These are phyloP conservation scores for Sophora flavescens DNA, from an alignment of 306 rosid genomes.

Conservation along the genomic window DNA sequence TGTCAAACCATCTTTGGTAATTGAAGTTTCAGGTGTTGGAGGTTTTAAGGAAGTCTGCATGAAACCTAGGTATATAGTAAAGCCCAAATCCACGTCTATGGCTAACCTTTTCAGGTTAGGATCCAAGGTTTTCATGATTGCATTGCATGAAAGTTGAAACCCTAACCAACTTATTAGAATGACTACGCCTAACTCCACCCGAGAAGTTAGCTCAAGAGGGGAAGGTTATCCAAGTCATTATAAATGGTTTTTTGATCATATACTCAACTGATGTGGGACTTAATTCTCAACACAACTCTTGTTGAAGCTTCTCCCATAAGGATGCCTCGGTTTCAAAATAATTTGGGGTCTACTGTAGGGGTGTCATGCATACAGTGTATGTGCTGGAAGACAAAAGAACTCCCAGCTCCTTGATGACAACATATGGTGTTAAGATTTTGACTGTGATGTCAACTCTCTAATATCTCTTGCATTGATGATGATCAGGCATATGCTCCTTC, in stretches of 20 bases:
- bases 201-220: not conserved
- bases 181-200: not conserved
- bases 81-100: slow-evolving; percentile 26
- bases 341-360: slow-evolving; percentile 25
- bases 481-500: slow-evolving; percentile 48
- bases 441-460: slow-evolving; percentile 39
- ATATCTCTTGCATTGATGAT: slow-evolving; percentile 48
- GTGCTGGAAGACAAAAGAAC: slow-evolving; percentile 8
- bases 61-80: slow-evolving; percentile 1
- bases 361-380: slow-evolving; percentile 17
- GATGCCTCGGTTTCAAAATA: not conserved
- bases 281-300: not conserved
- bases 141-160: slow-evolving; percentile 15
- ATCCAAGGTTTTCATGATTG: not conserved
- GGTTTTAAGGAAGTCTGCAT: not conserved
- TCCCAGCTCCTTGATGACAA: slow-evolving; percentile 3
- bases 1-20: not conserved
- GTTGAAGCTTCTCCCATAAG: slow-evolving; percentile 28
- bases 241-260: too few species aligned
- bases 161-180: not conserved
- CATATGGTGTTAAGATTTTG: slow-evolving; percentile 31
- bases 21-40: slow-evolving; percentile 27
- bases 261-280: too few species aligned
- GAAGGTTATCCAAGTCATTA: not conserved
- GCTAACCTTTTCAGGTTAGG: slow-evolving; percentile 9